Evolutionary conservation across 2,329 filamentous ascomycete species (phyloP), one percentile per base, ranked within the genome.

Genomic region (Xylariaceae sp.): DNA sequence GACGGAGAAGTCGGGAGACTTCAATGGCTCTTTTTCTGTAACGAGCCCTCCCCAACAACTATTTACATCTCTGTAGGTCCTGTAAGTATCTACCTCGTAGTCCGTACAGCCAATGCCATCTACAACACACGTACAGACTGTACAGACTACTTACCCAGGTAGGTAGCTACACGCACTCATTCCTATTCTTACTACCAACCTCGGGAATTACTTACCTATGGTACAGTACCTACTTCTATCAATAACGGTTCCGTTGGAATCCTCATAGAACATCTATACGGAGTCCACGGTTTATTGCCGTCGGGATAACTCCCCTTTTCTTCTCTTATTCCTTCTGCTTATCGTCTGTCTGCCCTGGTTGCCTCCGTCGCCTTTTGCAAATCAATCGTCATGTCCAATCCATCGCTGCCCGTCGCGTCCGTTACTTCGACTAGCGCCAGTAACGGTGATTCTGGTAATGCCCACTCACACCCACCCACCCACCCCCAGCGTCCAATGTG

Each of bases 361-460:
- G n/a, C 43, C 19, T 32, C 30, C 35, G 27, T 27, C 30, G 30
- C 32, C 27, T 7, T 50, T 49, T 49, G 51, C 44, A 55, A 43
- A 42, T 29, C 47, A 27, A 32, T 52, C 62, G 65, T 61, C 62
- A 69, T 69, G 67, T 68, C 67, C 65, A 66, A 67, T 58, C 60
- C 67, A 56, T 65, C 67, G 61, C 65, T 63, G 60, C 58, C 66
- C 62, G 61, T 62, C 60, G 61, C 64, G 56, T 55, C 62, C 56
- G 60, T 62, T 60, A 59, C 64, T 50, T 62, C 62, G 54, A 64
- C 60, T 56, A 67, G 56, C 63, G 60, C 60, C 59, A 63, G 61
- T 58, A 66, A 67, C 59, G 65, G 67, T 65, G 66, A 67, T 55
- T 67, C 65, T 57, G 65, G 65, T 68, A 67, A 45, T 64, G 62